phyloP scores from a whole-genome alignment of 495 filamentous ascomycete species.

The Aspergillus egyptiacus region DNA sequence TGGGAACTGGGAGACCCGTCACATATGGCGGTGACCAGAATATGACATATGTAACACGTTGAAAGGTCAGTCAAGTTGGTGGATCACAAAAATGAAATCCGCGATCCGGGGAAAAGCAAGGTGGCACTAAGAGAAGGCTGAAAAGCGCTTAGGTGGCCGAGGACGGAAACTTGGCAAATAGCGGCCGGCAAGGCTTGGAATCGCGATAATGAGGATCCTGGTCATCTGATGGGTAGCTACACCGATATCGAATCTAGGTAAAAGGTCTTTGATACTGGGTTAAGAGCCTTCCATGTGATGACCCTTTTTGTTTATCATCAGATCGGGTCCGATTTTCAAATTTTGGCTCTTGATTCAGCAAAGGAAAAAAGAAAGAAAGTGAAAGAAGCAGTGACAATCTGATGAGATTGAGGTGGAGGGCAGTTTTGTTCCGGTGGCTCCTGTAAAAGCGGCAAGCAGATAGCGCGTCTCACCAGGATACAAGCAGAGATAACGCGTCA shows the following conservation, averaged over 20 bases:
- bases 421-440: constrained; percentile 42
- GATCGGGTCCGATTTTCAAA: too few species aligned
- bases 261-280: too few species aligned
- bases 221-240: too few species aligned
- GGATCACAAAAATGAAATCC: constrained; percentile 18
- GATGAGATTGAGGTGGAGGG: too few species aligned
- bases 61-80: constrained; percentile 11
- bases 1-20: not conserved
- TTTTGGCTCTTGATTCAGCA: too few species aligned
- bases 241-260: too few species aligned
- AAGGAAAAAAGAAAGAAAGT: constrained; percentile 19
- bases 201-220: too few species aligned
- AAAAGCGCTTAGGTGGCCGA: too few species aligned
- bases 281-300: too few species aligned
- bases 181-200: too few species aligned
- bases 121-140: constrained; percentile 1
- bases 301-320: not conserved
- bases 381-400: too few species aligned
- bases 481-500: constrained; percentile 20
- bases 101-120: constrained; percentile 18
- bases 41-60: constrained; percentile 2
- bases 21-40: not conserved
- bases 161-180: too few species aligned
- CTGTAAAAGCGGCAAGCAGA: constrained; percentile 32
- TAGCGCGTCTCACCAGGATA: constrained; percentile 29